These are phyloP conservation scores for Heimioporus sp. DNA, from an alignment of 768 basidiomycete genomes.

Conservation along the genomic window DNA sequence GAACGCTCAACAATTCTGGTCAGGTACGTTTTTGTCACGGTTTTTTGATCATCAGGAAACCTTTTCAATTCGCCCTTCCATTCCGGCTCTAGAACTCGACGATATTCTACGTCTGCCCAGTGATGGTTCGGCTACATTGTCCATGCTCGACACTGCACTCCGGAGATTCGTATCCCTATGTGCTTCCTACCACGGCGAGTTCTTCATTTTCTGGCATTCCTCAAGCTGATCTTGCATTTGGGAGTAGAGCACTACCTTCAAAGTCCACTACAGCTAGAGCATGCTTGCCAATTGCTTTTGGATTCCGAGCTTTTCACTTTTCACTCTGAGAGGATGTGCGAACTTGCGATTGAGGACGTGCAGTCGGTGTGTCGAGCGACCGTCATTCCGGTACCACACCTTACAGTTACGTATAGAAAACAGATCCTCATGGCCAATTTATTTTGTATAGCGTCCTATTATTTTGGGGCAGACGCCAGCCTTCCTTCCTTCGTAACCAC, in stretches of 20 bases:
- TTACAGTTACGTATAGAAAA: constrained; percentile 48
- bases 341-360: constrained; percentile 69
- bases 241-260: constrained; percentile 78
- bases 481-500: constrained; percentile 71
- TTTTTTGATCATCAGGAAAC: constrained; percentile 1
- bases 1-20: constrained; percentile 87
- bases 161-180: constrained; percentile 76
- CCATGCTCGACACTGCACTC: constrained; percentile 74
- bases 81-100: constrained; percentile 67
- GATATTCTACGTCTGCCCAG: constrained; percentile 71
- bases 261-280: constrained; percentile 77
- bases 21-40: constrained; percentile 51
- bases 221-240: constrained; percentile 14
- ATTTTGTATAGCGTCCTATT: constrained; percentile 79
- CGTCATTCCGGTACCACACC: neutral
- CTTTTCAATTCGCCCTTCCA: constrained; percentile 1
- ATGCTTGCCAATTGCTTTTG: constrained; percentile 74
- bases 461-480: constrained; percentile 65
- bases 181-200: constrained; percentile 82
- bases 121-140: constrained; percentile 58
- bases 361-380: constrained; percentile 49
- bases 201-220: neutral
- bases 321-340: constrained; percentile 91
- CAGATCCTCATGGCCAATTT: constrained; percentile 81
- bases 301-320: constrained; percentile 86